Evolutionary conservation across 441 rosid species (phyloP).

Genomic region (Gossypium gossypioides): DNA sequence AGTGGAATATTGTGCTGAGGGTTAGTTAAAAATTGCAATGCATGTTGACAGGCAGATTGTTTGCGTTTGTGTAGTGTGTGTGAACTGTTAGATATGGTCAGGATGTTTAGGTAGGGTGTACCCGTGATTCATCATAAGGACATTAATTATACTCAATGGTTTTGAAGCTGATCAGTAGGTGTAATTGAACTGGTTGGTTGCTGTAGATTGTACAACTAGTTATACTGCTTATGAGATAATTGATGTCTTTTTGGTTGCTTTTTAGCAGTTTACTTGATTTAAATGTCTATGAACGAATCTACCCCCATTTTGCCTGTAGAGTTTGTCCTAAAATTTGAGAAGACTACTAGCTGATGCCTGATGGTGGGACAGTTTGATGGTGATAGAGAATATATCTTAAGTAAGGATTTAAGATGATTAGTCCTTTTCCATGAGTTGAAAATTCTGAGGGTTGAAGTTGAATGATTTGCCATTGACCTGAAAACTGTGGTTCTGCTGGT

Average conservation of each 20-base stretch:
- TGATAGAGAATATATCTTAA: not conserved
- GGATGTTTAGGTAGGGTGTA: not conserved
- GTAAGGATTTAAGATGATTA: not conserved
- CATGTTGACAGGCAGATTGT: not conserved
- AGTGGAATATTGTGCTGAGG: not conserved
- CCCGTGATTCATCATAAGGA: not conserved
- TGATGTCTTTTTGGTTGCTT: not conserved
- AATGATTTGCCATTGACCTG: not conserved
- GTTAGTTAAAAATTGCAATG: not conserved
- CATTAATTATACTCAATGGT: not conserved
- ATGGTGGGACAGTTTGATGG: not conserved
- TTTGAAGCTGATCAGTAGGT: not conserved
- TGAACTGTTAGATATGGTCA: not conserved
- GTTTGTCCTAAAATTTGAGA: not conserved
- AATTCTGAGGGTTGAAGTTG: not conserved
- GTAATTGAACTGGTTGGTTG: not conserved
- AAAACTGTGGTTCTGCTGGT: not conserved
- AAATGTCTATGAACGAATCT: not conserved
- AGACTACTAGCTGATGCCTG: not conserved
- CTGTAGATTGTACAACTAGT: not conserved
- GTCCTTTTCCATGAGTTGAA: not conserved
- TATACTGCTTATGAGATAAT: not conserved
- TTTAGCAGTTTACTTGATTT: not conserved
- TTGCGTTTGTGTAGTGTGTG: not conserved
- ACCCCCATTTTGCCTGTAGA: not conserved